These are phyloP conservation scores for Saccharomycopsis sp. DNA, from an alignment of 805 yeast species.

Conservation along the genomic window DNA sequence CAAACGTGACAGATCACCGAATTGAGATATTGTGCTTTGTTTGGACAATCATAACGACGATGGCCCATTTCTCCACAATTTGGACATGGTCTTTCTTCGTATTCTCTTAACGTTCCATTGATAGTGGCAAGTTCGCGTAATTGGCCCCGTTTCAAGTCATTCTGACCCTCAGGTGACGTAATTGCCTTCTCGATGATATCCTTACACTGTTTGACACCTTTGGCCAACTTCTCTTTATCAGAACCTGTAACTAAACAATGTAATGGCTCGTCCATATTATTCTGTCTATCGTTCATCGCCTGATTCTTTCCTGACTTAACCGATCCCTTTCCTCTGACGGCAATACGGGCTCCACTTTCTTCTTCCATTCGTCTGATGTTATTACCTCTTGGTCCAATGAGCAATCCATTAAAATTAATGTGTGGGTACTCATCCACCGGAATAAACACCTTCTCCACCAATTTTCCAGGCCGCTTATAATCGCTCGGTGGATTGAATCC, in stretches of 20 bases:
- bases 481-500: constrained; percentile 74
- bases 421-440: constrained; percentile 87
- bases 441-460: constrained; percentile 74
- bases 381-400: constrained; percentile 94
- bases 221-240: constrained; percentile 64
- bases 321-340: constrained; percentile 92
- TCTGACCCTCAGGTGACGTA: constrained; percentile 86
- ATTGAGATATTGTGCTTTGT: constrained; percentile 41
- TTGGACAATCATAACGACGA: constrained; percentile 58
- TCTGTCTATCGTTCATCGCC: constrained; percentile 39
- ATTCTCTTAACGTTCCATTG: constrained; percentile 91
- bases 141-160: constrained; percentile 85
- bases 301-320: constrained; percentile 82
- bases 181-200: constrained; percentile 78
- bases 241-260: constrained; percentile 88
- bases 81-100: constrained; percentile 55
- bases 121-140: constrained; percentile 85
- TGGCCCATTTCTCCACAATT: constrained; percentile 66
- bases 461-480: constrained; percentile 57
- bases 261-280: constrained; percentile 69
- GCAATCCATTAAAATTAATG: constrained; percentile 83
- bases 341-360: constrained; percentile 71
- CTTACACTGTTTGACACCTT: constrained; percentile 69
- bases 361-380: constrained; percentile 76
- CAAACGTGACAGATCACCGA: constrained; percentile 68